Conservation (phyloP, 23 red algal genomes). For the Gracilaria gracilis region DNA sequence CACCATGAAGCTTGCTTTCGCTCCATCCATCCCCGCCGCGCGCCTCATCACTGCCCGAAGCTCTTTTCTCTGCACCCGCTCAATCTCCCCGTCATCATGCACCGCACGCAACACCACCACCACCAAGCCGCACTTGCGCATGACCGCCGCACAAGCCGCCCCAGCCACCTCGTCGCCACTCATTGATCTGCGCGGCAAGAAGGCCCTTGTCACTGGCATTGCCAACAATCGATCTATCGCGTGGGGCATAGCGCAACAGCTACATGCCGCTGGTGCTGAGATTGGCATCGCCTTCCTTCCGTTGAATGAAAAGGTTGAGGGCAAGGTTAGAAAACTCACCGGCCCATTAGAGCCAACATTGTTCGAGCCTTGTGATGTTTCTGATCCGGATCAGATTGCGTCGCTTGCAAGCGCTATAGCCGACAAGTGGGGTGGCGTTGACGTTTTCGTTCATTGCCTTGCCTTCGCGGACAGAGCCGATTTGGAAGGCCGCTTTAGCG, state of each 20-base stretch:
- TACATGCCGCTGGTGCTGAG: constrained; percentile 88
- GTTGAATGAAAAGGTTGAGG: constrained; percentile 82
- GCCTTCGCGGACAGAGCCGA: constrained; percentile 95
- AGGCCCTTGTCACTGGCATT: constrained; percentile 96
- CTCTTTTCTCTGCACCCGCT: neutral
- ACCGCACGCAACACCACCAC: neutral
- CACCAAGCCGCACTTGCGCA: constrained; percentile 9
- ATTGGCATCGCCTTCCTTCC: constrained; percentile 94
- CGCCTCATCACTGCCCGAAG: neutral
- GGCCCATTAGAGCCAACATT: constrained; percentile 76
- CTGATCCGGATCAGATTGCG: constrained; percentile 72
- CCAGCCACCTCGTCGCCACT: constrained; percentile 63
- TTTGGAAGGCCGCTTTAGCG: constrained; percentile 88
- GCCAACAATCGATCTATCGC: constrained; percentile 98
- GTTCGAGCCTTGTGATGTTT: constrained; percentile 86
- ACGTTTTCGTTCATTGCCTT: constrained; percentile 96
- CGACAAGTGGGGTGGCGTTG: constrained; percentile 89
- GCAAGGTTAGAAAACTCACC: constrained; percentile 73
- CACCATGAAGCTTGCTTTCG: constrained; percentile 35
- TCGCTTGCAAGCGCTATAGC: constrained; percentile 57
- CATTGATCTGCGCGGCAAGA: constrained; percentile 95
- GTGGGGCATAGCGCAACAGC: constrained; percentile 91
- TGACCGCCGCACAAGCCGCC: constrained; percentile 63
- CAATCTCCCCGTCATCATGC: neutral
- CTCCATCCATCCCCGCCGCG: constrained; percentile 23